Base-by-base conservation (phyloP, 83 land plant genomes). In the Picea mariana region DNA sequence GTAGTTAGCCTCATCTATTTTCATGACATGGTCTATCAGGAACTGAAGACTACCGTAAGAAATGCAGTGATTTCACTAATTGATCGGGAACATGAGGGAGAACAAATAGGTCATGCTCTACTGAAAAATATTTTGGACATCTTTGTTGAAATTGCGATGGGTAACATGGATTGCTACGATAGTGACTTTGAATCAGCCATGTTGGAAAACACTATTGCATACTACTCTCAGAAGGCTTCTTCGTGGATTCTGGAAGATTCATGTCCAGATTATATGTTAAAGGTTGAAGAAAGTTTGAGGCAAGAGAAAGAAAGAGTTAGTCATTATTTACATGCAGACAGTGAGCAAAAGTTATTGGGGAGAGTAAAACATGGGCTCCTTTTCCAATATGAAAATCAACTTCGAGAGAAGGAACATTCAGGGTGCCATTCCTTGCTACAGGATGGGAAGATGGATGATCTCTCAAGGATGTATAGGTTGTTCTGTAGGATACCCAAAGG, bases 51-150 rank as follows among this genome's bases (percentile, higher is more conserved):
- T 34, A 34, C 38, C 38, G 38, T 34, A 0, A 34, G 38, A 34
- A 34, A 34, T 34, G 38, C 38, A 34, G 38, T 34, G 38, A 34
- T 27, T 27, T 27, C 31, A 27, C 31, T 86, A 96, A 92, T 95
- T 87, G 96, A 97, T 84, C 88, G 93, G 82, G 99, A 97, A 79
- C 91, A 96, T 3, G 98, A 95, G 62, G 99, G 99, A 44, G 97
- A 93, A 80, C 99, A 95, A 86, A 92, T 97, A 55, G 96, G 93
- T 79, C 76, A 96, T 60, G 94, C 93, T 11, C 78, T 93, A 34
- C 77, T 97, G 86, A 97, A 95, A 91, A 95, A 93, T 85, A 92
- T 93, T 12, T 81, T 95, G 62, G 93, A 90, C 78, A 95, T 97
- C 0, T 34, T 0, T 34, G 38, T 34, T 34, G 38, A 34, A 4